Evolutionary conservation across 257 asterid genomes (phyloP), one percentile per base, ranked within the genome.

Genomic region (Coffea canephora): DNA sequence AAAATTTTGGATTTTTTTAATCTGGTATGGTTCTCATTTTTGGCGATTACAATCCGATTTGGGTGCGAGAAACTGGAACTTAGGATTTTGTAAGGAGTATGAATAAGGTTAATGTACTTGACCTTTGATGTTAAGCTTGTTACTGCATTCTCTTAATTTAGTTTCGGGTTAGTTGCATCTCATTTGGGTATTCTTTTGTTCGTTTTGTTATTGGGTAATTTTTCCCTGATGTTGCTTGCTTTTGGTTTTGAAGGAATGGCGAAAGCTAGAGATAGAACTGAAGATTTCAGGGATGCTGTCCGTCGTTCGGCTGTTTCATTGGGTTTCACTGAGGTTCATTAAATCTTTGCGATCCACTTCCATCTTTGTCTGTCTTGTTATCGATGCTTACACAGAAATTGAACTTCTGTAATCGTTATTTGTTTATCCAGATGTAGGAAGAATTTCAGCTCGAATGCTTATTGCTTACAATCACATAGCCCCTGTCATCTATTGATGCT

Each of bases 261-360:
- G 14, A 92, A 86, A 86, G 86, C 82, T 78, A 90, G 92, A 79
- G 97, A 95, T 77, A 90, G 94, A 86, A 90, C 94, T n/a, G 99
- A 93, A 89, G 99, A 95, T 87, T 90, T 95, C 81, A 93, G 86
- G 89, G 97, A 95, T 87, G 90, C 94, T 74, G 95, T 89, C 3
- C 96, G 87, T 67, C 87, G 95, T 74, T 88, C 96, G 31, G 98
- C 98, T 19, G 55, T 94, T 77, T 89, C 94, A 87, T 83, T 89
- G 91, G 97, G 90, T 79, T 88, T 86, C 55, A 79, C 86, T 62
- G 99, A 96, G 97, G 99, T 89, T 25, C 50, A 11, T 88, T 54
- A 36, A 61, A 64, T 54, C 80, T 64, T 69, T 10, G 18, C 6
- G 23, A 59, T 23, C 13, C 36, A 41, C 34, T 41, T 75, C 39